phyloP scores from a whole-genome alignment of 495 filamentous ascomycete genomes.

The Hapsidospora chrysogenum region DNA sequence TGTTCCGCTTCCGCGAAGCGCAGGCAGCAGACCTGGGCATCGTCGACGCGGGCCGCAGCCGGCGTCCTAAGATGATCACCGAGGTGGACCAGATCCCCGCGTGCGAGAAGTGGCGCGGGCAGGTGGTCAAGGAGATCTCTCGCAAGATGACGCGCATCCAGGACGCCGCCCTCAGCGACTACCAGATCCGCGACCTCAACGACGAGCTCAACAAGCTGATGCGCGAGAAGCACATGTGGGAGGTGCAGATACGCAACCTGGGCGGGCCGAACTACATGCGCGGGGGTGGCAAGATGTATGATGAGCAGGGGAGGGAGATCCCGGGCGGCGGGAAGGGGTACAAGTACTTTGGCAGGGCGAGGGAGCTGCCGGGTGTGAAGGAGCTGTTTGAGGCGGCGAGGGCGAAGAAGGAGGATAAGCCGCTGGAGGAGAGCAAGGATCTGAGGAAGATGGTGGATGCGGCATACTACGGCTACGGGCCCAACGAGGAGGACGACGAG shows the following conservation, averaged over 20 bases:
- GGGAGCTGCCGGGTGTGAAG: conserved; percentile 87
- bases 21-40: conserved; percentile 95
- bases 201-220: conserved; percentile 99
- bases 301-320: conserved; percentile 84
- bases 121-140: conserved; percentile 92
- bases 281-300: conserved; percentile 69
- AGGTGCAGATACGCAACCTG: conserved; percentile 82
- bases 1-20: conserved; percentile 96
- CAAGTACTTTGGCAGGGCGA: conserved; percentile 69
- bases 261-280: conserved; percentile 98
- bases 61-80: conserved; percentile 80
- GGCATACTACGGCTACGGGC: conserved; percentile 86
- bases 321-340: conserved; percentile 82
- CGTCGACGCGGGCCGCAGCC: conserved; percentile 78
- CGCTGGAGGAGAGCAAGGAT: conserved; percentile 43
- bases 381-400: conserved; percentile 77
- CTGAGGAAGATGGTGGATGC: conserved; percentile 78
- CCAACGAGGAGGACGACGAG: conserved; percentile 83
- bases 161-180: conserved; percentile 74
- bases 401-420: conserved; percentile 42
- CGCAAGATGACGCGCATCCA: conserved; percentile 94
- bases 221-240: conserved; percentile 98
- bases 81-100: conserved; percentile 64
- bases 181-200: conserved; percentile 87
- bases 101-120: conserved; percentile 97